These are phyloP conservation scores for Podochytrium sp. DNA, from an alignment of 192 early-diverging fungal species.

Conservation along the genomic window DNA sequence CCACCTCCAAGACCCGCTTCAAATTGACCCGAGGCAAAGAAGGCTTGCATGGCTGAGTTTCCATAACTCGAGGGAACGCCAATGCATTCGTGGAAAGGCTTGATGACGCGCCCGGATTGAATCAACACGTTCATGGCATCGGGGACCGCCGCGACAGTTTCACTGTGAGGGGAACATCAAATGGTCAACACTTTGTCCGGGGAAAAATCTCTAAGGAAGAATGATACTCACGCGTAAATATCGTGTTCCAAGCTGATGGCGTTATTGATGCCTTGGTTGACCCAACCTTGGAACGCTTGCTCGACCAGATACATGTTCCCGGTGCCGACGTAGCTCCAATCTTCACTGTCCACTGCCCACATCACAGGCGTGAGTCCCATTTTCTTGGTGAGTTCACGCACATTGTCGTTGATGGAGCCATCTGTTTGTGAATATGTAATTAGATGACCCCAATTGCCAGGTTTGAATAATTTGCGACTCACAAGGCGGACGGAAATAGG, in stretches of 20 bases:
- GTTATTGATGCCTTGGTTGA: not conserved
- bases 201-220: no score
- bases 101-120: no score
- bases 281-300: slow-evolving; percentile 3
- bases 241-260: slow-evolving; percentile 4
- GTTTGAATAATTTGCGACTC: slow-evolving; percentile 20
- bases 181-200: no score
- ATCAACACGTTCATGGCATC: no score
- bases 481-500: slow-evolving; percentile 64
- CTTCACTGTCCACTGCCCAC: slow-evolving; percentile 38
- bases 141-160: no score
- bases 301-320: not conserved
- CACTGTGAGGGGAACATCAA: no score
- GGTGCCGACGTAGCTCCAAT: slow-evolving; percentile 16
- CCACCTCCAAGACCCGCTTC: no score
- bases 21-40: no score
- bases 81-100: no score
- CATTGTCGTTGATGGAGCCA: slow-evolving; percentile 71
- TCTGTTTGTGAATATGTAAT: slow-evolving; percentile 5
- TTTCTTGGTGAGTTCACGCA: slow-evolving; percentile 59
- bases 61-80: no score
- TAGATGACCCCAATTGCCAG: not conserved
- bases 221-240: not conserved
- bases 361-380: slow-evolving; percentile 47
- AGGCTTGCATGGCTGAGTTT: no score